phyloP scores from a whole-genome alignment of 1,284 basidiomycete genomes.

The Rhizopogon parksii region DNA sequence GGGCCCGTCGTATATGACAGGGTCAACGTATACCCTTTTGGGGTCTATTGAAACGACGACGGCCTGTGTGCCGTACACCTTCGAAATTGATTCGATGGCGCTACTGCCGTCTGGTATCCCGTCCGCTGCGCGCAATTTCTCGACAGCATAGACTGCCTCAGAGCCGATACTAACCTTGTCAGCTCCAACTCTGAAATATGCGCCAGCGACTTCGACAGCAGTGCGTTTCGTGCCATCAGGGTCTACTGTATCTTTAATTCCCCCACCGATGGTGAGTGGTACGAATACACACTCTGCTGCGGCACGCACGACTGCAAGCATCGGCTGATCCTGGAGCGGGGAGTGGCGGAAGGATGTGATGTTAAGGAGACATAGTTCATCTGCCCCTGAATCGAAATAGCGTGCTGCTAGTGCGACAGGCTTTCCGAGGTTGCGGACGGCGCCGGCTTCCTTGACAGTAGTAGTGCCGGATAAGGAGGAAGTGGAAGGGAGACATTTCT shows the following conservation, averaged over 20 bases:
- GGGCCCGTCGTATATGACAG: constrained; percentile 59
- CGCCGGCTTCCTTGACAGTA: constrained; percentile 49
- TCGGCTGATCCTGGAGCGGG: constrained; percentile 93
- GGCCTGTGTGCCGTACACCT: constrained; percentile 91
- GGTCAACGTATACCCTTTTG: constrained; percentile 78
- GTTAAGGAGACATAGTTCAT: constrained; percentile 97
- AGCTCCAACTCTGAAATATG: constrained; percentile 95
- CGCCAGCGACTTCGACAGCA: constrained; percentile 91
- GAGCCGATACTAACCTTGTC: constrained; percentile 98
- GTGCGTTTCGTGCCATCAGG: constrained; percentile 86
- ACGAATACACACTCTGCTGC: constrained; percentile 92
- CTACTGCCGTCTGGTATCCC: constrained; percentile 64
- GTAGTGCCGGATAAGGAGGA: constrained; percentile 14
- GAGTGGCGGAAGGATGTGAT: constrained; percentile 99
- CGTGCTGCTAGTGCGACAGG: constrained; percentile 86
- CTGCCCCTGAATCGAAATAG: constrained; percentile 88
- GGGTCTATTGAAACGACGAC: constrained; percentile 99
- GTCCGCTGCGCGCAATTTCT: constrained; percentile 59
- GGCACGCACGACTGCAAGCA: constrained; percentile 90
- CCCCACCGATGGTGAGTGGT: constrained; percentile 97
- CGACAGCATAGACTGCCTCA: constrained; percentile 92
- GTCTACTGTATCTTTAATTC: constrained; percentile 94
- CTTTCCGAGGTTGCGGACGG: constrained; percentile 96
- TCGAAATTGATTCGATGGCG: constrained; percentile 90
- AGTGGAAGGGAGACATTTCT: constrained; percentile 44